A percentile compares a stretch with the other conserved stretches of the same genome.
These are phyloP conservation scores for Forsythia suspensa DNA, from an alignment of 257 asterid genomes.

Conservation along the genomic window DNA sequence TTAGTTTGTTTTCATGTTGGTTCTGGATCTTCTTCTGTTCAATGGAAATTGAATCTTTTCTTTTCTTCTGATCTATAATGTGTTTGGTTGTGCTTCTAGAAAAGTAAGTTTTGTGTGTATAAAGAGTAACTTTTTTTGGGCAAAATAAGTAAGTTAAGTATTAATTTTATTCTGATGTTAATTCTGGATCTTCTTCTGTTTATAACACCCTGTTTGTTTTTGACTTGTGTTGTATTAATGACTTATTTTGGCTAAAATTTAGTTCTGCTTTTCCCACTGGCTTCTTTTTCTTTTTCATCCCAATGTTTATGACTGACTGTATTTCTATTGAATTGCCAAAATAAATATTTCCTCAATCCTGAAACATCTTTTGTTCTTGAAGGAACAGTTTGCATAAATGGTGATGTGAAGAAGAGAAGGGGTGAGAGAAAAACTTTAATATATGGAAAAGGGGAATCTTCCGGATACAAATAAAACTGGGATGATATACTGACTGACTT, in stretches of 20 bases:
- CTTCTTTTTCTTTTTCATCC: background rate
- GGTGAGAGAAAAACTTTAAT: background rate
- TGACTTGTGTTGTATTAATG: background rate
- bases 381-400: background rate
- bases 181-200: background rate
- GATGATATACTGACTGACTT: background rate
- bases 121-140: background rate
- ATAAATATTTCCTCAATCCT: background rate
- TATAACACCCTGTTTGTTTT: background rate
- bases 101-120: background rate
- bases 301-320: background rate
- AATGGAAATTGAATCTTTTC: background rate
- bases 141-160: background rate
- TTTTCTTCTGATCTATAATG: background rate
- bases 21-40: background rate
- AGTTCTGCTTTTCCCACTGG: background rate
- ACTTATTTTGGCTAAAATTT: background rate
- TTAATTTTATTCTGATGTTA: background rate
- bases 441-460: background rate
- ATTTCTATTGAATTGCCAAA: background rate
- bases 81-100: background rate
- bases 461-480: background rate
- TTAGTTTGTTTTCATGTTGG: background rate
- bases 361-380: background rate
- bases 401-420: background rate